Evolutionary conservation across 2,329 filamentous ascomycete species (phyloP).

Genomic region (Cadophora luteo-olivacea): DNA sequence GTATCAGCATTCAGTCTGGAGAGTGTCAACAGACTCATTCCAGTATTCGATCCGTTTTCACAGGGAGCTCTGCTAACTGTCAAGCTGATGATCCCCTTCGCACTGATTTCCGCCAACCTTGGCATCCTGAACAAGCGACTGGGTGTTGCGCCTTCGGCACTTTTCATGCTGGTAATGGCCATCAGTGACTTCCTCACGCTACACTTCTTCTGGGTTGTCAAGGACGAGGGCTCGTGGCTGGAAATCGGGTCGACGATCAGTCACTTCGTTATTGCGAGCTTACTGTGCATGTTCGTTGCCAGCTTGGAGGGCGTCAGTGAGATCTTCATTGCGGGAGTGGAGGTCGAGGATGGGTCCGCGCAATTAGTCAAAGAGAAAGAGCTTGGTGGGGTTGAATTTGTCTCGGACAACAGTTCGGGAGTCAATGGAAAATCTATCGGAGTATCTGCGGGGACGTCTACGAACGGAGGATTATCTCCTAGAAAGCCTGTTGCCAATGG

Average conservation of each 20-base stretch:
- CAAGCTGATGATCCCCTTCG: conserved; percentile 94
- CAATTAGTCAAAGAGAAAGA: conserved; percentile 40
- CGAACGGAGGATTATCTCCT: neutral
- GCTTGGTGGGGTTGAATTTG: conserved; percentile 34
- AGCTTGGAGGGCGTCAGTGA: conserved; percentile 85
- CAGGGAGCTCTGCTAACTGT: conserved; percentile 86
- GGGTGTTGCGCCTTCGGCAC: conserved; percentile 82
- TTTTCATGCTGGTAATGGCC: conserved; percentile 95
- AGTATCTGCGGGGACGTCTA: neutral
- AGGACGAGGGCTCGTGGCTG: conserved; percentile 95
- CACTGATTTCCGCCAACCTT: conserved; percentile 89
- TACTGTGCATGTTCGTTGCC: conserved; percentile 89
- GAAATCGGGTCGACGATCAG: conserved; percentile 97
- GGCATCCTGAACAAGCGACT: conserved; percentile 87
- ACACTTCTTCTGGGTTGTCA: conserved; percentile 97
- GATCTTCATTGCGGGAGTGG: conserved; percentile 80
- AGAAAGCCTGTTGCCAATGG: conserved; percentile 15
- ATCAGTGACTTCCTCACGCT: conserved; percentile 90
- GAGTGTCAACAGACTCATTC: conserved; percentile 84
- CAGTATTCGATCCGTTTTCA: conserved; percentile 91
- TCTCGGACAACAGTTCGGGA: conserved; percentile 17
- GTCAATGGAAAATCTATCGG: conserved; percentile 25
- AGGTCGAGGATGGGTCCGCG: conserved; percentile 56
- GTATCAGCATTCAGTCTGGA: conserved; percentile 93
- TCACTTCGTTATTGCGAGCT: conserved; percentile 91